Evolutionary conservation across 345 rosid genomes (phyloP), one percentile per base, ranked within the genome.

Genomic region (Leavenworthia alabamica): DNA sequence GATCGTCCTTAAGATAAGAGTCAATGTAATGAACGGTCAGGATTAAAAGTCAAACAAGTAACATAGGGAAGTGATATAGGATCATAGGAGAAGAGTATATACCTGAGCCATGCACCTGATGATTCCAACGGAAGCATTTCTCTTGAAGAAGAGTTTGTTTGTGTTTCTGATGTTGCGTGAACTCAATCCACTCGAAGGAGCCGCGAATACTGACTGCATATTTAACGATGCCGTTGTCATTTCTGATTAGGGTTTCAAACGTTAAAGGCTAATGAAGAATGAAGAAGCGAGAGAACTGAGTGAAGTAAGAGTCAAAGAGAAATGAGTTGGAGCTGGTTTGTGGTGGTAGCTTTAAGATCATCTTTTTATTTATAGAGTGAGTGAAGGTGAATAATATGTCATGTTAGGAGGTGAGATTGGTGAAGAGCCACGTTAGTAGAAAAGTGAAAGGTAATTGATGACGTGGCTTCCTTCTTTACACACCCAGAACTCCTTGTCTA

Each of bases 101-200:
- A n/a, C n/a, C 81, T 78, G 53, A 11, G 83, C 56, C 76, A 49
- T 71, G 76, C 82, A 82, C 23, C 74, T 66, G 50, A 85, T 79
- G 50, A 85, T 78, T 1, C 55, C 50, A 8, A 59, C 1, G 1
- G 66, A 29, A 3, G 48, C 76, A 58, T 48, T 67, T 39, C 69
- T 77, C 26, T 42, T 64, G n/a, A 53, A 16, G 47, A 64, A 41
- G 43, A 75, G 43, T 27, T 60, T 69, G 56, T 20, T 20, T 20
- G 22, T 20, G 22, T 20, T 20, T 20, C 2, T 20, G 22, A 20
- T 20, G 22, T 1, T 20, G 22, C 2, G 22, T 20, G 22, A 20
- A 20, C 22, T 20, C 22, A 20, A 20, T 20, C 22, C 22, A 20
- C 22, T 2, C 1, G 1, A 20, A 20, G 22, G 2, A 20, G 22